Evolutionary conservation across 2,329 filamentous ascomycete genomes (phyloP), one percentile per base, ranked within the genome.

Genomic region (Fusarium keratoplasticum): DNA sequence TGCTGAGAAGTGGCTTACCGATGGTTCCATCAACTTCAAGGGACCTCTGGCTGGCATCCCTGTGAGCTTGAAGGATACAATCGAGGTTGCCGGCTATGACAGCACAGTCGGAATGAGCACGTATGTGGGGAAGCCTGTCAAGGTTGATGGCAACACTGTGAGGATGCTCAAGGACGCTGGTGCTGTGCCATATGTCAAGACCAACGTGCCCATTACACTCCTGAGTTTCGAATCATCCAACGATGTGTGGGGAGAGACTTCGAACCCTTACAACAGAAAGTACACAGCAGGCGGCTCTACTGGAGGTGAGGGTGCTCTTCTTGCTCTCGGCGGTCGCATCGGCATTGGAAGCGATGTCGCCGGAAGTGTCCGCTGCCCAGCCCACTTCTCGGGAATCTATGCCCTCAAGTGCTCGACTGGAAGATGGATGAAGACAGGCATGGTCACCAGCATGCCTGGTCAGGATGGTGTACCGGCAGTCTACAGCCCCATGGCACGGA

Each of bases 331-430:
- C 40, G 95, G 94, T 54, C 89, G 95, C 42, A 97, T 98, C 69
- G 95, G 95, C 44, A 93, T 98, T 74, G 96, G 95, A 11, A 95
- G 93, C 57, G 95, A 98, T 82, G 95, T 98, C 18, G 95, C 95
- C 16, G 95, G 96, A 33, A 96, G 94, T 18, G 95, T 98, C 6
- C 89, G 95, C 61, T 92, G 90, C 2, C 96, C 95, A 0, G 96
- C 95, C 6, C 95, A 97, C 77, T 98, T 95, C 85, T 93, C 93
- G 3, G 95, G 95, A 10, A 94, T 96, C 80, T 98, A 97, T 82
- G 93, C 93, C 20, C 84, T 98, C 27, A 91, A 94, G 38, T 98
- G 95, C 83, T 95, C 94, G 4, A 97, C 94, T 2, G 95, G 96
- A 2, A 89, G 95, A 58, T 98, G 95, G 95, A 94, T 95, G 1